phyloP scores from a whole-genome alignment of 2,329 filamentous ascomycete genomes.

The Penicillium capsulatum region DNA sequence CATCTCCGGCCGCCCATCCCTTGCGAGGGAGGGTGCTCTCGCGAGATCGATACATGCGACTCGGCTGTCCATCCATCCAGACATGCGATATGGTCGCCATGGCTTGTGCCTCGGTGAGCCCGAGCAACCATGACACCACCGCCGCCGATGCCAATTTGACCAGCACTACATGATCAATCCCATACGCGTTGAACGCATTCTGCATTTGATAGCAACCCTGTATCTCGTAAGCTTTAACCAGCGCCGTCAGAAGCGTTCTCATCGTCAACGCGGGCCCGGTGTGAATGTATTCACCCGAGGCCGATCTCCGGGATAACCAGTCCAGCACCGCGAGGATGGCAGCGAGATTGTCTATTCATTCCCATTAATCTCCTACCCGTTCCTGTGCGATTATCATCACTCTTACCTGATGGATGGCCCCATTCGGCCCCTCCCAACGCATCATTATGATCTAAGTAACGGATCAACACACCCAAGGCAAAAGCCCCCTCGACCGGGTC shows the following conservation, averaged over 20 bases:
- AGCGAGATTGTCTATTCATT: conserved; percentile 36
- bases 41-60: conserved; percentile 32
- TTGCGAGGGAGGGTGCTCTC: conserved; percentile 39
- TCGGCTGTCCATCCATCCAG: conserved; percentile 39
- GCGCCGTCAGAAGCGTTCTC: conserved; percentile 28
- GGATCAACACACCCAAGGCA: conserved; percentile 37
- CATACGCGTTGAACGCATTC: conserved; percentile 40
- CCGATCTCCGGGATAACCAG: conserved; percentile 24
- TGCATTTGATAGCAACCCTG: conserved; percentile 37
- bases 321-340: conserved; percentile 37
- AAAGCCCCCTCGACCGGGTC: conserved; percentile 41
- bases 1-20: conserved; percentile 44
- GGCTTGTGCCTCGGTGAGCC: conserved; percentile 32
- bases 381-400: not conserved
- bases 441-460: conserved; percentile 45
- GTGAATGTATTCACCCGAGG: conserved; percentile 4
- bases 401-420: conserved; percentile 40
- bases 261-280: conserved; percentile 29
- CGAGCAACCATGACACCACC: conserved; percentile 38
- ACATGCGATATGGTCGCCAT: conserved; percentile 37
- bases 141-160: conserved; percentile 43
- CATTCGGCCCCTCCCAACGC: conserved; percentile 41
- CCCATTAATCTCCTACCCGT: not conserved
- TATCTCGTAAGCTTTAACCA: conserved; percentile 44
- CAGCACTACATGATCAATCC: conserved; percentile 42